Evolutionary conservation across 2,329 filamentous ascomycete genomes (phyloP), one percentile per base, ranked within the genome.

Genomic region (Talaromyces piceae): DNA sequence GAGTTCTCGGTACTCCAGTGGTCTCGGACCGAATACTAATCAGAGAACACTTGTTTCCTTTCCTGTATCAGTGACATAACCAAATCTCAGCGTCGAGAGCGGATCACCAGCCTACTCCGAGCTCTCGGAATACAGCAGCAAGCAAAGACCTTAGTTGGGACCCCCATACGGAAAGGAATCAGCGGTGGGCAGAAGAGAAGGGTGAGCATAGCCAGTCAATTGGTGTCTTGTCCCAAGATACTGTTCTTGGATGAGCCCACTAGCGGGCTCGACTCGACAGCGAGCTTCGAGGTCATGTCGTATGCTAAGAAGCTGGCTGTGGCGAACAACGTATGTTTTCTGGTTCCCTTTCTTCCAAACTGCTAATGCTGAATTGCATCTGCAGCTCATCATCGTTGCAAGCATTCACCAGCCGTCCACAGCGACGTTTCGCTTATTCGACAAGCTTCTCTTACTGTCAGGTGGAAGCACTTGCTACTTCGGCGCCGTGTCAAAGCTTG

Each of bases 361-460:
- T 30, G 20, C 41, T 48, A 18, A 28, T 37, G n/a, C n/a, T n/a
- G n/a, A n/a, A 9, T 12, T 3, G 11, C 12, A 8, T 23, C 5
- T 4, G n/a, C 53, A 86, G 80, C 74, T 93, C 54, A 81, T 93
- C 53, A 81, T 93, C 26, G 82, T 94, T 53, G 86, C 86, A 3
- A 88, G 85, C 33, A 93, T 94, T 55, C 89, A 94, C 64, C 89
- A 94, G 63, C 89, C 89, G 0, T 91, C 87, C 0, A 87, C 87
- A 0, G 78, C 83, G 0, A 91, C 86, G 0, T 94, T 89, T 59
- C 78, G 84, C 55, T 78, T 90, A 11, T 94, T 94, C 58, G 88
- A 94, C 64, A 88, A 87, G 63, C 72, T 94, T 0, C 72, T 88
- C 31, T 76, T 94, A 1, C 75, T 95, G 0, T 90, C 87, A 0